These are phyloP conservation scores for Omphalea diandra DNA, from an alignment of 441 rosid genomes.

Conservation along the genomic window DNA sequence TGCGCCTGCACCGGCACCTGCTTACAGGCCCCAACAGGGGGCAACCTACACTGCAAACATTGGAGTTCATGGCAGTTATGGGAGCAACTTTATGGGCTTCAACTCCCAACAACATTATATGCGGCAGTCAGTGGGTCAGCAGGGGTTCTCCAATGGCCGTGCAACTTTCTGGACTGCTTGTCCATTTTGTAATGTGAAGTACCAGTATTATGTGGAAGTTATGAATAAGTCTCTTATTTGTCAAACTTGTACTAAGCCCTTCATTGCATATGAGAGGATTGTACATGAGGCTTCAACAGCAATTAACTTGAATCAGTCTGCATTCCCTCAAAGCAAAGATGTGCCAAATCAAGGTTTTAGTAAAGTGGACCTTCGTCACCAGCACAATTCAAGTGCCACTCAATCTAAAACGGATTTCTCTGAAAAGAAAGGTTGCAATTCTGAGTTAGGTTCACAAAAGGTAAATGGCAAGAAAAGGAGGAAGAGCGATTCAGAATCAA, in stretches of 20 bases:
- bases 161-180: constrained; percentile 70
- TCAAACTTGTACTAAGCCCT: constrained; percentile 50
- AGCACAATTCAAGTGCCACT: constrained; percentile 32
- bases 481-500: constrained; percentile 49
- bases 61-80: constrained; percentile 29
- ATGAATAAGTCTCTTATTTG: constrained; percentile 46
- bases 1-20: no score
- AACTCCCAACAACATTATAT: constrained; percentile 38
- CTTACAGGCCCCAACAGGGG: constrained; percentile 38
- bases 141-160: constrained; percentile 32
- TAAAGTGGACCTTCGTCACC: constrained; percentile 41
- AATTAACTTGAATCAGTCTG: constrained; percentile 33
- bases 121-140: constrained; percentile 40
- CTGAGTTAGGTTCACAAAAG: constrained; percentile 37
- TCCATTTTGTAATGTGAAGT: constrained; percentile 49
- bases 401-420: constrained; percentile 31
- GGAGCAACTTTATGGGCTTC: constrained; percentile 31
- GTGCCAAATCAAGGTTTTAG: constrained; percentile 37
- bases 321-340: constrained; percentile 40
- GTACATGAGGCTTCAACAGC: constrained; percentile 36
- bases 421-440: constrained; percentile 31
- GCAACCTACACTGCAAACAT: constrained; percentile 26
- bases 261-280: constrained; percentile 46
- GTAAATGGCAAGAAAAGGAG: constrained; percentile 47
- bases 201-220: constrained; percentile 43